Evolutionary conservation across 345 rosid species (phyloP), one percentile per base, ranked within the genome.

Genomic region (Combretum micranthum): DNA sequence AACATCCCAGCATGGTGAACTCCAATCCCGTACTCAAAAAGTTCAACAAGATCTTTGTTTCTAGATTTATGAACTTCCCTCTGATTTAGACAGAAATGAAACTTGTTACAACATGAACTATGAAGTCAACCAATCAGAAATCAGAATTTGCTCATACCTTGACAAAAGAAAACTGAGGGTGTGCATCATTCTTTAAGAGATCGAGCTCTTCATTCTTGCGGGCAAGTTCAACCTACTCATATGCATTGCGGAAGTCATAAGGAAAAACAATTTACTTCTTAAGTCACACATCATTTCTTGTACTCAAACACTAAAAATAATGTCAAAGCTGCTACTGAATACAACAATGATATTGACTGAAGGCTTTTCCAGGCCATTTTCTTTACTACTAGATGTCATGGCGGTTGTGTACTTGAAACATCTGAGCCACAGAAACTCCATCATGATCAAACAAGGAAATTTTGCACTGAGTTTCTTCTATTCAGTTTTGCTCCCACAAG

Each of bases 1-100:
- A 92, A 69, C 96, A 92, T 92, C 66, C 98, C 98, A 64, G 98
- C 98, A 71, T 92, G 95, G 80, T 92, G 98, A 72, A 92, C 73
- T 47, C 98, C 98, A 54, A 81, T 21, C 11, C 84, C 96, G 57
- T 32, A 59, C 58, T 77, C 95, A 70, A 92, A 92, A 47, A 92
- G 87, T 69, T 81, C 71, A 64, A 81, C 85, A 59, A 92, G 79
- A 79, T 92, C 96, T 75, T 80, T 88, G 80, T 92, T 92, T 77
- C 98, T 88, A 49, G 98, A 92, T 81, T 92, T 92, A 15, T 72
- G 69, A 57, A 92, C 96, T 32, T 92, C 98, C 74, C 65, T 86
- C 98, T 92, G 82, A 61, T 58, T 72, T 61, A 56, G 63, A 69
- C 44, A 64, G 63, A 65, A 65, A 15, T 44, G 42, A 22, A 53